Base-by-base conservation (phyloP, 176 grass and related monocot genomes). In the Oropetium thomaeum region DNA sequence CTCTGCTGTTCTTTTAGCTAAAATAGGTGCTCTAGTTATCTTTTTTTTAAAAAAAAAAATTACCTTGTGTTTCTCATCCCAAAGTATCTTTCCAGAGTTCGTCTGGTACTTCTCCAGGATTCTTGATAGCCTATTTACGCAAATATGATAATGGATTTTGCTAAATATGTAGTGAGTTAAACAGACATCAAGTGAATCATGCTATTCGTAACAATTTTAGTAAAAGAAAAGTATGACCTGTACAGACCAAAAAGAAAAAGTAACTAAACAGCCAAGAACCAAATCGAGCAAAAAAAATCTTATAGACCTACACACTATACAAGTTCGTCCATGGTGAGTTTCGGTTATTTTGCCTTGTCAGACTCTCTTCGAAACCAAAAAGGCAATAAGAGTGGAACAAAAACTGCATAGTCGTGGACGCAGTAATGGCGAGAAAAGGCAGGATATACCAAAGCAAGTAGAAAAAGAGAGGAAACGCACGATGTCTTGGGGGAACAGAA, bases 61-160 rank as follows among this genome's bases (percentile, higher is more conserved):
- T 92, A 97, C 94, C 94, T 93, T 92, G 58, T 97, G 94, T 59
- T 91, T 93, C 53, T 89, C 88, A 85, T 93, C 94, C 90, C 94
- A 97, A 12, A 97, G 88, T 77, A 93, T 93, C 80, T 81, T 89
- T 30, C 94, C 94, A 2, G 94, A 97, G 61, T 97, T 90, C 64
- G 82, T 82, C 79, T 97, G 94, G 81, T 97, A 97, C 78, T 90
- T 97, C 88, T 97, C 90, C 85, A 97, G 80, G 33, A 93, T 82
- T 79, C 55, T 84, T 53, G 90, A 85, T 82, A 97, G 74, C 83
- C 94, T 97, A 65, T 47, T 15, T 49, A 62, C 45, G 81, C 10
- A 19, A 74, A 61, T 54, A 35, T 1, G 29, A 16, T 1, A 12
- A 66, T 73, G 34, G 51, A 74, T 39, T 22, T 65, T 48, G 38